These are phyloP conservation scores for Panaeolus papilionaceus DNA, from an alignment of 768 basidiomycete genomes.

Conservation along the genomic window DNA sequence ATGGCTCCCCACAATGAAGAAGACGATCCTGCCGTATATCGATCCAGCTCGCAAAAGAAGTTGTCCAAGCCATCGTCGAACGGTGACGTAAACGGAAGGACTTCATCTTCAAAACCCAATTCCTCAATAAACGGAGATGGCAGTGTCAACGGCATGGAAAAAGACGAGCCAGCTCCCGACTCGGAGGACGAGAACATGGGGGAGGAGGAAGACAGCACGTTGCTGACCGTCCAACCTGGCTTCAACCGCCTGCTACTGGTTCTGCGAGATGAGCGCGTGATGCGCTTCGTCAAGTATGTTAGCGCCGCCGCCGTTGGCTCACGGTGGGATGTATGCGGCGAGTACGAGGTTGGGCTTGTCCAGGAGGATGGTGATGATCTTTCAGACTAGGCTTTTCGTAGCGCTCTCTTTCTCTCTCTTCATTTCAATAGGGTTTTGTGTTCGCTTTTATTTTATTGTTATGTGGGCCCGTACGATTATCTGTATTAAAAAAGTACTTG, in stretches of 20 bases:
- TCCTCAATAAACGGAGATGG: conserved; percentile 9
- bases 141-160: conserved; percentile 28
- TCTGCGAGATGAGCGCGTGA: conserved; percentile 89
- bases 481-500: neutral
- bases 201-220: conserved; percentile 77
- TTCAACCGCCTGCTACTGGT: conserved; percentile 92
- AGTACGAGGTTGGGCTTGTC: conserved; percentile 88
- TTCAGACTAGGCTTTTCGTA: conserved; percentile 1
- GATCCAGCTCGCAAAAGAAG: conserved; percentile 61
- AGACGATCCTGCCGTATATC: conserved; percentile 95
- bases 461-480: neutral
- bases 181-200: conserved; percentile 50
- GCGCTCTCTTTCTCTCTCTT: neutral
- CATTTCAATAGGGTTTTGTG: neutral
- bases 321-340: conserved; percentile 92
- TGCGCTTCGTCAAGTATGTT: conserved; percentile 96
- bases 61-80: conserved; percentile 29
- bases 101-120: conserved; percentile 19
- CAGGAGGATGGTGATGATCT: conserved; percentile 54
- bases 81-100: conserved; percentile 10
- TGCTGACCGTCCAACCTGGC: conserved; percentile 86
- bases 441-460: conserved; percentile 1
- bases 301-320: conserved; percentile 89
- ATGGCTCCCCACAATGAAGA: conserved; percentile 95
- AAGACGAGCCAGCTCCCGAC: conserved; percentile 65